Evolutionary conservation across 2,329 filamentous ascomycete species (phyloP).

Genomic region (Claviceps sp.): DNA sequence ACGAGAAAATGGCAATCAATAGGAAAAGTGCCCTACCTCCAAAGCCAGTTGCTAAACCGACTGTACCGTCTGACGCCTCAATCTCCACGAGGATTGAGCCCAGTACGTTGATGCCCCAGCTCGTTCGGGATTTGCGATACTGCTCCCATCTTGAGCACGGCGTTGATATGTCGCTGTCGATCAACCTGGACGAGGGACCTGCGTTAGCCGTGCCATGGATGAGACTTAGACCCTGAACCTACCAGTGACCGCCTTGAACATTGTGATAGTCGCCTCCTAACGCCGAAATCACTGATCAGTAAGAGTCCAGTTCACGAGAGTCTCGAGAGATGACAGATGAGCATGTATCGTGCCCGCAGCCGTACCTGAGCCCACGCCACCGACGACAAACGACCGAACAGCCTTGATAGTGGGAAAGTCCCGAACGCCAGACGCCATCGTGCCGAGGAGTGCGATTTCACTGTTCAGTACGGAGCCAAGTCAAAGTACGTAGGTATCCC

Average conservation of each 20-base stretch:
- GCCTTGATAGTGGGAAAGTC: conserved; percentile 64
- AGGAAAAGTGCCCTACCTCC: conserved; percentile 39
- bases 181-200: conserved; percentile 48
- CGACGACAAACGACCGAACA: conserved; percentile 57
- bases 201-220: not conserved
- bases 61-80: conserved; percentile 79
- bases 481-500: too few relatives aligned
- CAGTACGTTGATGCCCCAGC: conserved; percentile 91
- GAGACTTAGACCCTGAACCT: conserved; percentile 11
- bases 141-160: conserved; percentile 83
- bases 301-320: not conserved
- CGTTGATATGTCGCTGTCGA: conserved; percentile 84
- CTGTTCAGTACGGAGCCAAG: not conserved
- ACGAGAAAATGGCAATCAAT: not conserved
- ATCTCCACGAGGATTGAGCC: conserved; percentile 88
- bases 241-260: conserved; percentile 63
- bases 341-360: not conserved
- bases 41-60: conserved; percentile 88
- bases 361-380: conserved; percentile 20
- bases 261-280: conserved; percentile 81
- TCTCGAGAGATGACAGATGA: too few relatives aligned
- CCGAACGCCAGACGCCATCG: conserved; percentile 20
- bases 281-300: not conserved
- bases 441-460: not conserved
- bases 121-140: conserved; percentile 76